Evolutionary conservation across 495 filamentous ascomycete genomes (phyloP).

Genomic region (Hypoxylon intermedium): DNA sequence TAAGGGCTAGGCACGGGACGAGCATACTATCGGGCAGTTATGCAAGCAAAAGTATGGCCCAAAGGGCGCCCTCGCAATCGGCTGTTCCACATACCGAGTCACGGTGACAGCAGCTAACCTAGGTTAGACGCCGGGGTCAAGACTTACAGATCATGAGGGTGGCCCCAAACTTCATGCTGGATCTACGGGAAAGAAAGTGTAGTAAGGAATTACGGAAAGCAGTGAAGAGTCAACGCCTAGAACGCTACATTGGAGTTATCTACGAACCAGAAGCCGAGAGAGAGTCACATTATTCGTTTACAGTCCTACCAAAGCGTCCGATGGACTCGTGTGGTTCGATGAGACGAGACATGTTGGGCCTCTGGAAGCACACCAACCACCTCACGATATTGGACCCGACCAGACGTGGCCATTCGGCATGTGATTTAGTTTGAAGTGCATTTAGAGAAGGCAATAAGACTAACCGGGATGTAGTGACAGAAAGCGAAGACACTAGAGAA

Average conservation of each 20-base stretch:
- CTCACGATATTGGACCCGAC: slow-evolving; percentile 53
- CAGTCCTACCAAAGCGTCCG: slow-evolving; percentile 61
- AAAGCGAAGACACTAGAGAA: background rate
- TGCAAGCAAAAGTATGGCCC: slow-evolving; percentile 58
- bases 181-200: slow-evolving; percentile 53
- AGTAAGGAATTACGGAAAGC: slow-evolving; percentile 49
- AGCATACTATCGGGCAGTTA: slow-evolving; percentile 65
- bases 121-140: slow-evolving; percentile 64
- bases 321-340: slow-evolving; percentile 66
- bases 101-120: slow-evolving; percentile 65
- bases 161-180: slow-evolving; percentile 59
- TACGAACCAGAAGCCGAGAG: slow-evolving; percentile 63
- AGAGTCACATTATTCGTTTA: slow-evolving; percentile 62
- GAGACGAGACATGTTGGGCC: slow-evolving; percentile 57
- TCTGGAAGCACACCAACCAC: slow-evolving; percentile 59
- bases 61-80: slow-evolving; percentile 58
- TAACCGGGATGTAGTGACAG: background rate
- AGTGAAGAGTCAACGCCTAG: slow-evolving; percentile 50
- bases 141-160: slow-evolving; percentile 62
- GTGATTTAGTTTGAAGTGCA: too few relatives aligned
- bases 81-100: slow-evolving; percentile 61
- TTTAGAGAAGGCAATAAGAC: background rate
- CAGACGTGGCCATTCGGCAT: slow-evolving; percentile 68
- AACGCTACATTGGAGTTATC: slow-evolving; percentile 68
- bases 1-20: slow-evolving; percentile 59